These are phyloP conservation scores for Apostasia ramifera DNA, from an alignment of 106 monocot species.

Conservation along the genomic window DNA sequence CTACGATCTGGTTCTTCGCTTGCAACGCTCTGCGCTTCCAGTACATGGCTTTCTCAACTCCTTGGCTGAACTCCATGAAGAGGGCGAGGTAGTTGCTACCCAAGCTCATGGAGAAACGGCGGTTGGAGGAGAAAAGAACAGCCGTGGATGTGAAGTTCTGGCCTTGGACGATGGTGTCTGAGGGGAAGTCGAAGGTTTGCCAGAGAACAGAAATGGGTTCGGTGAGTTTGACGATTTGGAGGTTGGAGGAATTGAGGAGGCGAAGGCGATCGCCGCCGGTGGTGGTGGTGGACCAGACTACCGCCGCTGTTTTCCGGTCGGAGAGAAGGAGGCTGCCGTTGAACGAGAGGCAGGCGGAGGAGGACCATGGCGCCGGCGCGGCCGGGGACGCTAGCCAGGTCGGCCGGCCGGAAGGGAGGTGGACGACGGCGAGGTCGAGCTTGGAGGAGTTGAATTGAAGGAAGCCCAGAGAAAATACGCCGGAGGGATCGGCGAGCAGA, in stretches of 20 bases:
- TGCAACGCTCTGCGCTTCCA: slow-evolving; percentile 61
- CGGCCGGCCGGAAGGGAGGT: slow-evolving; percentile 40
- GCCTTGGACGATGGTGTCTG: slow-evolving; percentile 51
- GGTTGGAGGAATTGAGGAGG: slow-evolving; percentile 77
- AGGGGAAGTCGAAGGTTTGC: slow-evolving; percentile 73
- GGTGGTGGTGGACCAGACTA: slow-evolving; percentile 20
- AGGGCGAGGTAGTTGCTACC: slow-evolving; percentile 38
- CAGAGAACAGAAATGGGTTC: slow-evolving; percentile 19
- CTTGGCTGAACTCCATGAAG: slow-evolving; percentile 18
- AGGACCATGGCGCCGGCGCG: slow-evolving; percentile 12
- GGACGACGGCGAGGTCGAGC: slow-evolving; percentile 60
- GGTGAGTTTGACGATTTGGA: slow-evolving; percentile 38
- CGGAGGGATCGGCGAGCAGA: slow-evolving; percentile 48
- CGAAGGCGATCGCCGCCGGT: slow-evolving; percentile 27
- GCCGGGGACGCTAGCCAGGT: slow-evolving; percentile 42
- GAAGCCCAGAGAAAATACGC: slow-evolving; percentile 50
- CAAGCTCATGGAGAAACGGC: slow-evolving; percentile 37
- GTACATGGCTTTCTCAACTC: slow-evolving; percentile 30
- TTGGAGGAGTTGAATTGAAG: slow-evolving; percentile 21
- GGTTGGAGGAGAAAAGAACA: slow-evolving; percentile 33
- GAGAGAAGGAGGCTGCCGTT: slow-evolving; percentile 43
- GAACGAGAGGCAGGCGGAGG: slow-evolving; percentile 35
- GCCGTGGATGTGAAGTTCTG: slow-evolving; percentile 62
- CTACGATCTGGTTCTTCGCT: slow-evolving; percentile 41
- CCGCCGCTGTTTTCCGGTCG: slow-evolving; percentile 13